Evolutionary conservation across 768 basidiomycete genomes (phyloP).

Genomic region (Auriscalpium orientale): DNA sequence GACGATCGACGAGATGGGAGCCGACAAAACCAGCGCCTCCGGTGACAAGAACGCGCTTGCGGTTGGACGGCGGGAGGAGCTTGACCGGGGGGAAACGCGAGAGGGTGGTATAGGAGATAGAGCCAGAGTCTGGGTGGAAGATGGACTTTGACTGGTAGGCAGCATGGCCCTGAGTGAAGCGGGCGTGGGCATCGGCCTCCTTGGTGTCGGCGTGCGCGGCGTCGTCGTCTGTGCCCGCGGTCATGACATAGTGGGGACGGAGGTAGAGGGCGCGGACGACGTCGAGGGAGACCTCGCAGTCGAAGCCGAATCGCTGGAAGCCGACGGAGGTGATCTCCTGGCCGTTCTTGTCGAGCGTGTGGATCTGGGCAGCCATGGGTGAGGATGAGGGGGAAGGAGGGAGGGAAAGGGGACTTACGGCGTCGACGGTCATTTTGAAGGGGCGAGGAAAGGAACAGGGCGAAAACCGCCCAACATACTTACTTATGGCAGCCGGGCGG

Average conservation of each 20-base stretch:
- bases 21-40: conserved; percentile 99
- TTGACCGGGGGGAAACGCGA: conserved; percentile 91
- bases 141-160: conserved; percentile 80
- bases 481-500: neutral
- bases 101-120: conserved; percentile 89
- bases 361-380: conserved; percentile 35
- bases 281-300: conserved; percentile 75
- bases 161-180: conserved; percentile 39
- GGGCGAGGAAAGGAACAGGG: neutral
- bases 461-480: neutral
- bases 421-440: conserved; percentile 7
- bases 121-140: conserved; percentile 68
- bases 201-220: conserved; percentile 31
- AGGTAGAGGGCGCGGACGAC: conserved; percentile 84
- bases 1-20: conserved; percentile 93
- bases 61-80: conserved; percentile 63
- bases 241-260: conserved; percentile 65
- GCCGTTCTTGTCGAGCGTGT: conserved; percentile 67
- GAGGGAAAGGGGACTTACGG: neutral
- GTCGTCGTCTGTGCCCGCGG: conserved; percentile 26
- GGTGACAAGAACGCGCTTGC: conserved; percentile 91
- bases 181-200: conserved; percentile 41
- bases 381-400: neutral
- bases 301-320: conserved; percentile 81
- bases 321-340: conserved; percentile 75